Base-by-base conservation (phyloP, 2,329 filamentous ascomycete species). In the Trichophyton verrucosum region DNA sequence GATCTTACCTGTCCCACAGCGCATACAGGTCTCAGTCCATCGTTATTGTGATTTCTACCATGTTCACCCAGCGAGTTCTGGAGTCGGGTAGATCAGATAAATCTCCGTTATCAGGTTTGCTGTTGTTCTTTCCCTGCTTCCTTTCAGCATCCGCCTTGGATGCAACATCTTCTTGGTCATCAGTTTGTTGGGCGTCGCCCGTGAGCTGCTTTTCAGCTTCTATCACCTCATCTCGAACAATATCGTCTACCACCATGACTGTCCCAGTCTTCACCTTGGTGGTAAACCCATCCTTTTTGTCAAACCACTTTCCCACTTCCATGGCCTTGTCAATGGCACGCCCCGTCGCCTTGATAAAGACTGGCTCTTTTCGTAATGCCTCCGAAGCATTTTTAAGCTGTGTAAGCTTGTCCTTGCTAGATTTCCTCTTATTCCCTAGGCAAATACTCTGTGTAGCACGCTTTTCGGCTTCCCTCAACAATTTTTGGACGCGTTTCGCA, bases 201-300 rank as follows among this genome's bases (percentile, higher is more conserved):
- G 68, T 66, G 65, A 65, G 38, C 66, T 58, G 60, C 11, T 36
- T 13, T n/a, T 15, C 60, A 15, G 65, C 66, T 47, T 65, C 66
- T 61, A 67, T 60, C 62, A 71, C 68, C 55, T 71, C 71, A 55
- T 74, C 70, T 59, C 75, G 73, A 33, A 79, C 75, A 60, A 86
- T 77, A 75, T 86, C 83, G 74, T 86, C 83, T 60, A 86, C 77
- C 51, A 81, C 81, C 60, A 77, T 71, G 55, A 83, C 78, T 69
- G 74, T 82, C 27, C 82, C 82, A 63, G 81, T 82, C 67, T 76
- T 76, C 44, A 85, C 71, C 56, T 71, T 73, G 3, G 85, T 80
- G 5, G 66, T 68, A 68, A 78, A 84, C 59, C 77, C 75, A 47
- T 72, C 75, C 64, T 80, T 76, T 61, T 78, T 75, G 68, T 80